Base-by-base conservation (phyloP, 176 grass and related monocot species). In the Juncus effusus region DNA sequence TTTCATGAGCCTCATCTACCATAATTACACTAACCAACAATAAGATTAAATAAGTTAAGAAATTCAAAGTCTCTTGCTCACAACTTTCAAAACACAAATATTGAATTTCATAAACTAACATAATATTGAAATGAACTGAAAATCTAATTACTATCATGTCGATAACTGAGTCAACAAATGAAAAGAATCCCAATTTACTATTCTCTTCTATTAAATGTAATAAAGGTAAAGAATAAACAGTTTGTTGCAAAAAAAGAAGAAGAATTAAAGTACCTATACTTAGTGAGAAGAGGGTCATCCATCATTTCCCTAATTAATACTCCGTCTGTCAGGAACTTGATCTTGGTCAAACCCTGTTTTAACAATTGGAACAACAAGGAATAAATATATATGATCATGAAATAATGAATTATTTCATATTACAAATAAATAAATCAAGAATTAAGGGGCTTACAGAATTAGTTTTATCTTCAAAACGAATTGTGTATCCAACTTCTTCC, bases 301-400 rank as follows among this genome's bases (percentile, higher is more conserved):
- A 97, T 97, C 93, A 92, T 97, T 86, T 97, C 93, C 88, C 93
- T 97, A 62, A 97, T 83, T 74, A 92, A 74, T 66, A 97, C 85
- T 10, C 88, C 93, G 80, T 97, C 88, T 36, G 93, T 97, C 60
- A 97, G 93, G 84, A 97, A 92, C 83, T 92, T 97, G 61, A 97
- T 82, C 85, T 74, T 80, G 42, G 93, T 97, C 56, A 76, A 63
- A 79, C 78, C 77, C 93, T 97, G 78, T 61, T 53, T 76, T 60
- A 91, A 42, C 7, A 66, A 58, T 58, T 47, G 74, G 13, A 57
- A 36, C 3, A 15, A 13, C 8, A 28, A 49, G 35, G 11, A 58
- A 45, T 6, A 60, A 53, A 69, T 61, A 11, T 16, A 60, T 42
- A 4, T 4, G 55, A 51, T 42, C 15, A 56, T 15, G 63, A 47